These are phyloP conservation scores for Cajanus cajan DNA, from an alignment of 306 rosid genomes.

Conservation along the genomic window DNA sequence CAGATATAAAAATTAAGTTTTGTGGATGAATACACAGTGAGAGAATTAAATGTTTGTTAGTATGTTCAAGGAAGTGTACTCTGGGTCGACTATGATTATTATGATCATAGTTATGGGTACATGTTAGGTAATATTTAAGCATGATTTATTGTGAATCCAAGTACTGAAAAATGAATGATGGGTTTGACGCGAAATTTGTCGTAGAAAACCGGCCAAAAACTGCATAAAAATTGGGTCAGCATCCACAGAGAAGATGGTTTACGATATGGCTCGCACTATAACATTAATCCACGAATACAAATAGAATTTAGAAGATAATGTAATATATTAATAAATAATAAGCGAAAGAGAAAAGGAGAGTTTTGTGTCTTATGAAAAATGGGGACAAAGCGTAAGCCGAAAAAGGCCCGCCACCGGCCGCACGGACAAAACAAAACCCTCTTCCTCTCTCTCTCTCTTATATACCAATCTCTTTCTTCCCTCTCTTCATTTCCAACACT, in stretches of 20 bases:
- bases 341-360: slow-evolving; percentile 35
- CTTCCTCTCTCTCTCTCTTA: slow-evolving; percentile 4
- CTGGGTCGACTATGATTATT: too few species aligned
- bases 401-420: slow-evolving; percentile 58
- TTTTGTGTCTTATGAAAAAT: slow-evolving; percentile 36
- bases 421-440: slow-evolving; percentile 5
- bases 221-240: slow-evolving; percentile 9
- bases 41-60: too few species aligned
- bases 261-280: background rate
- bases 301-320: background rate
- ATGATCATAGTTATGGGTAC: too few species aligned
- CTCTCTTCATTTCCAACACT: background rate
- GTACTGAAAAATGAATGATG: background rate
- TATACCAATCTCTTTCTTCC: slow-evolving; percentile 19
- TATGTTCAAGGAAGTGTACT: too few species aligned
- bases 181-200: background rate
- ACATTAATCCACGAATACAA: background rate
- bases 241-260: background rate
- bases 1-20: too few species aligned
- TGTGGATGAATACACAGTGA: too few species aligned
- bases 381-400: slow-evolving; percentile 53
- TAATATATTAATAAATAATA: background rate
- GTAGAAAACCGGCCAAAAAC: slow-evolving; percentile 33
- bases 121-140: too few species aligned
- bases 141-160: background rate